Percentiles rank a stretch among this genome's conserved stretches.
These are phyloP conservation scores for Ustilago nuda DNA, from an alignment of 1,284 basidiomycete species.

Conservation along the genomic window DNA sequence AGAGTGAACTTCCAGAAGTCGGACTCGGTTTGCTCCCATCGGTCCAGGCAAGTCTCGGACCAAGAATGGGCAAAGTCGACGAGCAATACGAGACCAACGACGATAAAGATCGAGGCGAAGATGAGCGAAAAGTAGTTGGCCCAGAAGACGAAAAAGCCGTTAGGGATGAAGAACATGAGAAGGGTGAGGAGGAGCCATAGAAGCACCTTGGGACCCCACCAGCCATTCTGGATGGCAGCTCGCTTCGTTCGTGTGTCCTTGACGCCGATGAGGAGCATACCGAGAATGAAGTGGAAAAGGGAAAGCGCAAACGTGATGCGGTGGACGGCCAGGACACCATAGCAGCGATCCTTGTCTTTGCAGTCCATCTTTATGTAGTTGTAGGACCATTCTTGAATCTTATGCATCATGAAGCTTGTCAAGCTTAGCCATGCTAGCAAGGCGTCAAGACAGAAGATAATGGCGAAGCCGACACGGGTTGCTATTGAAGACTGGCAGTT, in stretches of 20 bases:
- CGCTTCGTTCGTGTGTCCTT: conserved; percentile 89
- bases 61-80: conserved; percentile 99
- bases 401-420: conserved; percentile 85
- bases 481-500: conserved; percentile 99
- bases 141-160: conserved; percentile 95
- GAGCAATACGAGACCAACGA: conserved; percentile 92
- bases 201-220: conserved; percentile 98
- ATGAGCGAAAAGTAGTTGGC: conserved; percentile 91
- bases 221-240: conserved; percentile 96
- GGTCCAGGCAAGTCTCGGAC: conserved; percentile 95
- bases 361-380: conserved; percentile 99
- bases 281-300: conserved; percentile 87
- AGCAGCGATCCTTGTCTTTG: conserved; percentile 84
- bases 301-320: conserved; percentile 95
- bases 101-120: conserved; percentile 91
- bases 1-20: conserved; percentile 97
- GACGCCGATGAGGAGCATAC: conserved; percentile 83
- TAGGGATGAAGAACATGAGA: conserved; percentile 90
- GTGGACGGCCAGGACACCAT: conserved; percentile 97
- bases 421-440: conserved; percentile 96
- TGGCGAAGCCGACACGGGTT: conserved; percentile 93
- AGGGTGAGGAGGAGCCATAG: conserved; percentile 83
- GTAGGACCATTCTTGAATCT: conserved; percentile 91
- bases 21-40: conserved; percentile 87
- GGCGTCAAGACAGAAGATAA: conserved; percentile 96